Evolutionary conservation across 768 basidiomycete species (phyloP), one percentile per base, ranked within the genome.

Genomic region (Leucogyrophana mollusca): DNA sequence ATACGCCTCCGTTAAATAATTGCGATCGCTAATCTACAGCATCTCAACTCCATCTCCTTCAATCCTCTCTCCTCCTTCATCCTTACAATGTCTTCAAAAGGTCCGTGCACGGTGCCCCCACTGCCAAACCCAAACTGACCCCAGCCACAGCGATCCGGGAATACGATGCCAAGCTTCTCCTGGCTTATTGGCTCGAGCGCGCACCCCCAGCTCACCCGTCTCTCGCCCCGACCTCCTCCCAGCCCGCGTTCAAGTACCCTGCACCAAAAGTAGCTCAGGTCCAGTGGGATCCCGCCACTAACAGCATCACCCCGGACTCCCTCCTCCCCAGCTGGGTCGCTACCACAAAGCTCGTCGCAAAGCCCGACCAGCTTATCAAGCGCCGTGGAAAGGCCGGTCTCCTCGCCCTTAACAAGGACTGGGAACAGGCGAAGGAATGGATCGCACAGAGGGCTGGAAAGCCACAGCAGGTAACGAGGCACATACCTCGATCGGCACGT

Each of bases 351-450:
- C 90, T 95, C 66, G 94, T 96, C 60, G 94, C 85, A 14, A 96
- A 96, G 74, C 94, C 94, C 20, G 94, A 95, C 73, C 94, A 96
- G 73, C 87, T 98, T 70, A 98, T 98, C 83, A 99, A 98, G 78
- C 89, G 96, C 55, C 90, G 96, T 52, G 96, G 96, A 61, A 99
- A 99, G 80, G 93, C 93, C 17, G 96, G 96, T 54, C 80, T 99
- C 11, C 82, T 99, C 53, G 84, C 85, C 27, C 79, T 99, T 55
- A 97, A 98, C 84, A 94, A 94, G 73, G 75, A 78, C 18, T 96
- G 90, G 90, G 76, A 84, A 30, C 89, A 87, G 59, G 90, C 90
- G 17, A 90, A 80, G 63, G 68, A 78, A 40, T 98, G 96, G 94
- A 89, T 98, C 62, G 62, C 76, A 43, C 82, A 86, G 52, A 79